These are phyloP conservation scores for Crotalaria pallida DNA, from an alignment of 306 rosid genomes.

Conservation along the genomic window DNA sequence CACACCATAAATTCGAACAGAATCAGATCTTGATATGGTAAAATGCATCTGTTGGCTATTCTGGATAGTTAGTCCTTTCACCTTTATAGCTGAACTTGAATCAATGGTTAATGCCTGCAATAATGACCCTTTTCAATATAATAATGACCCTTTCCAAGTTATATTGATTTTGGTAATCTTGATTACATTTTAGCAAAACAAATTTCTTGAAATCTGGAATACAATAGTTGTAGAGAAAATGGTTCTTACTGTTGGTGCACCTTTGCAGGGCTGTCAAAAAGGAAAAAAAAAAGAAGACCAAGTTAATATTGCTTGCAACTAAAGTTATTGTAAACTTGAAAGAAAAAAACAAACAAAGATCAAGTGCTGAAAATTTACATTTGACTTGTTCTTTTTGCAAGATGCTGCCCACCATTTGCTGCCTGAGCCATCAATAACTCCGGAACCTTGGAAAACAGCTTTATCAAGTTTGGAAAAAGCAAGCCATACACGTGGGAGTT, in stretches of 20 bases:
- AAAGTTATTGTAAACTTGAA: not conserved
- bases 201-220: not conserved
- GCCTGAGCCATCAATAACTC: conserved; percentile 93
- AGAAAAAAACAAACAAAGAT: not conserved
- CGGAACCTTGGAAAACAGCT: conserved; percentile 74
- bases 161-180: conserved; percentile 10
- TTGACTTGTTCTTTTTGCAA: conserved; percentile 88
- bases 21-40: conserved; percentile 52
- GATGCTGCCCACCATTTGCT: conserved; percentile 99
- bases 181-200: conserved; percentile 9
- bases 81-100: conserved; percentile 58
- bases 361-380: conserved; percentile 38
- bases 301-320: not conserved
- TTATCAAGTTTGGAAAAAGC: conserved; percentile 54
- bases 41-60: conserved; percentile 96
- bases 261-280: conserved; percentile 81
- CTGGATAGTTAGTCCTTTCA: conserved; percentile 74
- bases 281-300: not conserved
- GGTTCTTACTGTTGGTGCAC: conserved; percentile 86
- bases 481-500: conserved; percentile 63
- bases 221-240: conserved; percentile 9
- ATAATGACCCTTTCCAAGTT: conserved; percentile 17
- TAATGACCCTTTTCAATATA: too few species aligned
- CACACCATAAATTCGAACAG: conserved; percentile 59
- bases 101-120: conserved; percentile 93